Percentiles rank a stretch among this genome's conserved stretches.
Conservation (phyloP, 108 stramenopile species). For the Stephanodiscus minutulus region DNA sequence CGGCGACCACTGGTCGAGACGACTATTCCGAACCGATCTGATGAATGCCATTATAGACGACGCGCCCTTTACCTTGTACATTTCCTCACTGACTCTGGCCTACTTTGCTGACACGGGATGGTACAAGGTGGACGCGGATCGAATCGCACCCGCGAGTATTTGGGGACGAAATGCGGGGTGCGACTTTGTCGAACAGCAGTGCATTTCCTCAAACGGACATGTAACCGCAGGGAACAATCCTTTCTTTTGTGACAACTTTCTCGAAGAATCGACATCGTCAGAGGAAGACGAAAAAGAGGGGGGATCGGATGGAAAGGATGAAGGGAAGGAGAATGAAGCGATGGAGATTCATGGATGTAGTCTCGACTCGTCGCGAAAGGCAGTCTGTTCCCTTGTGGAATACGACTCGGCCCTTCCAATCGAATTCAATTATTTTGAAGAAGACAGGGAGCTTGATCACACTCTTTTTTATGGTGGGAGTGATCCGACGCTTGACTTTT, state of each 20-base stretch:
- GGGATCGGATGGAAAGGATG: neutral
- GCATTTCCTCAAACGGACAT: slow-evolving; percentile 59
- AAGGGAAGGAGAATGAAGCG: slow-evolving; percentile 19
- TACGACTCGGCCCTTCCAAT: slow-evolving; percentile 58
- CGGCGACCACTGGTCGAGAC: slow-evolving; percentile 84
- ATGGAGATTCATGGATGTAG: slow-evolving; percentile 74
- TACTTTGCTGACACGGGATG: slow-evolving; percentile 87
- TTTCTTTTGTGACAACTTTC: slow-evolving; percentile 75
- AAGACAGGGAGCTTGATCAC: slow-evolving; percentile 48
- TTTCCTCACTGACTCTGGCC: slow-evolving; percentile 79
- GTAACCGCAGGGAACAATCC: slow-evolving; percentile 62
- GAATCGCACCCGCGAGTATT: slow-evolving; percentile 54
- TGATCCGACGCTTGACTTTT: slow-evolving; percentile 79
- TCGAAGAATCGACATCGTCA: neutral
- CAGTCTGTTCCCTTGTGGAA: slow-evolving; percentile 77
- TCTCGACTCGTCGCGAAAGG: slow-evolving; percentile 77
- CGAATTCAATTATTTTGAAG: slow-evolving; percentile 77
- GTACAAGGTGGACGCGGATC: slow-evolving; percentile 77
- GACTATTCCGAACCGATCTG: slow-evolving; percentile 72
- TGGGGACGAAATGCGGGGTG: slow-evolving; percentile 88
- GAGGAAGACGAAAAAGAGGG: slow-evolving; percentile 13
- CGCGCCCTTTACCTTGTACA: slow-evolving; percentile 52
- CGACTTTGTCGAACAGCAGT: slow-evolving; percentile 70
- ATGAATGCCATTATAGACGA: slow-evolving; percentile 84
- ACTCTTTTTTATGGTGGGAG: slow-evolving; percentile 58